Evolutionary conservation across 2,329 filamentous ascomycete genomes (phyloP).

Genomic region (Phaeosphaeriaceae sp.): DNA sequence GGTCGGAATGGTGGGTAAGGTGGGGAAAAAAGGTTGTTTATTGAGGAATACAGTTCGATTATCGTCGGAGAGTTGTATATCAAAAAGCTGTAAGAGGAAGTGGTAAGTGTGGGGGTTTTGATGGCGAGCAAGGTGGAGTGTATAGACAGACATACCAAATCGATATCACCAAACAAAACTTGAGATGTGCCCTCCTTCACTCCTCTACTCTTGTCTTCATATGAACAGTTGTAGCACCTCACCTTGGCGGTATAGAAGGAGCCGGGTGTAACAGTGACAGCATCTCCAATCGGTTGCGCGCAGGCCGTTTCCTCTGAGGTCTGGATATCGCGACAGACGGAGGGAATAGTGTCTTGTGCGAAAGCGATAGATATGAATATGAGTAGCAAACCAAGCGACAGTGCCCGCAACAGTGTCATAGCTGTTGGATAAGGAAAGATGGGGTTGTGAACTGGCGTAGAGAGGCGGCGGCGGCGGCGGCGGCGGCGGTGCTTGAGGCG

Average conservation of each 20-base stretch:
- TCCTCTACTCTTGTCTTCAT: slow-evolving; percentile 8
- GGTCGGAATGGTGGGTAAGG: slow-evolving; percentile 27
- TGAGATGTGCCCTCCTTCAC: slow-evolving; percentile 8
- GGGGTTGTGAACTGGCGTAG: slow-evolving; percentile 13
- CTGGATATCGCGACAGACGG: slow-evolving; percentile 19
- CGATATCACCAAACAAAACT: slow-evolving; percentile 25
- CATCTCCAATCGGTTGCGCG: slow-evolving; percentile 26
- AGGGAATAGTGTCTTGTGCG: slow-evolving; percentile 14
- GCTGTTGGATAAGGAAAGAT: no score
- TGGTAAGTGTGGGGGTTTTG: not conserved
- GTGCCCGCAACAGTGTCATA: slow-evolving; percentile 15
- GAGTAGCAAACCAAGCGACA: slow-evolving; percentile 8
- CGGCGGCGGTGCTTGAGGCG: slow-evolving; percentile 8
- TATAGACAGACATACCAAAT: slow-evolving; percentile 33
- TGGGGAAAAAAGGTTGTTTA: slow-evolving; percentile 31
- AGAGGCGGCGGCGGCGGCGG: not conserved
- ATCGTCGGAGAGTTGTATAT: slow-evolving; percentile 38
- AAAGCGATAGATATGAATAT: slow-evolving; percentile 10
- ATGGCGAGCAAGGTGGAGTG: not conserved
- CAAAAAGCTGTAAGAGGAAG: slow-evolving; percentile 36
- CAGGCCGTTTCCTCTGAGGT: slow-evolving; percentile 29
- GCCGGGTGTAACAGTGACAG: slow-evolving; percentile 31
- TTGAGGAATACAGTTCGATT: slow-evolving; percentile 37
- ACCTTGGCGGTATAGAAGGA: slow-evolving; percentile 40
- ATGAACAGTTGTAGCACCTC: slow-evolving; percentile 38